Conservation (phyloP, 2,329 filamentous ascomycete genomes). For the Pleomassaria siparia region DNA sequence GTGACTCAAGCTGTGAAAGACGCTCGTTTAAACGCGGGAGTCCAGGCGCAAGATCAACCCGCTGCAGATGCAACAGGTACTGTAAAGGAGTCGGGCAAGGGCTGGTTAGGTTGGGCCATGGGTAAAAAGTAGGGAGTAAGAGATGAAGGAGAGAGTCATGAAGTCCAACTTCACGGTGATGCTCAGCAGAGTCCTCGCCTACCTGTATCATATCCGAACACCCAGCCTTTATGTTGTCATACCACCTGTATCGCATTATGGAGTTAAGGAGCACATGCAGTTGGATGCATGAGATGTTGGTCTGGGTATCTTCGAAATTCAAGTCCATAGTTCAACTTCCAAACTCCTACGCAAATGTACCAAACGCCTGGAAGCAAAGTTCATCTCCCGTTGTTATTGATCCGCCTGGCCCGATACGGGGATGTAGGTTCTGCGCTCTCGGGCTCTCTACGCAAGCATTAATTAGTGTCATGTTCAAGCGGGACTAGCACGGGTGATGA, state of each 20-base stretch:
- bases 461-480: slow-evolving; percentile 4
- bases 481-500: no score
- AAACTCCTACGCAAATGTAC: slow-evolving; percentile 7
- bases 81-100: slow-evolving; percentile 41
- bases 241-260: slow-evolving; percentile 37
- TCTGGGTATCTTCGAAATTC: slow-evolving; percentile 30
- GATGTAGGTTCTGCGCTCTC: slow-evolving; percentile 55
- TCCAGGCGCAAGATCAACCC: slow-evolving; percentile 45
- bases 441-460: slow-evolving; percentile 42
- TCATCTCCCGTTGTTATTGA: slow-evolving; percentile 18
- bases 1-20: slow-evolving; percentile 38
- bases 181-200: background rate
- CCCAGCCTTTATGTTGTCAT: slow-evolving; percentile 36
- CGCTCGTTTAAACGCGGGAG: slow-evolving; percentile 23
- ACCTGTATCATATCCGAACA: slow-evolving; percentile 35
- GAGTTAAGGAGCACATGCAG: slow-evolving; percentile 27
- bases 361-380: background rate
- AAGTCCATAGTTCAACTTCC: slow-evolving; percentile 25
- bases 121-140: slow-evolving; percentile 41
- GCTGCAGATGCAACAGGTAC: slow-evolving; percentile 44
- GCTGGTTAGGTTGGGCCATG: slow-evolving; percentile 50
- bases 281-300: slow-evolving; percentile 19
- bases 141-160: background rate
- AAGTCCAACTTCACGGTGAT: background rate
- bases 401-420: slow-evolving; percentile 47